Evolutionary conservation across 2,329 filamentous ascomycete genomes (phyloP), one percentile per base, ranked within the genome.

Genomic region (Trichoderma cornu-damae): DNA sequence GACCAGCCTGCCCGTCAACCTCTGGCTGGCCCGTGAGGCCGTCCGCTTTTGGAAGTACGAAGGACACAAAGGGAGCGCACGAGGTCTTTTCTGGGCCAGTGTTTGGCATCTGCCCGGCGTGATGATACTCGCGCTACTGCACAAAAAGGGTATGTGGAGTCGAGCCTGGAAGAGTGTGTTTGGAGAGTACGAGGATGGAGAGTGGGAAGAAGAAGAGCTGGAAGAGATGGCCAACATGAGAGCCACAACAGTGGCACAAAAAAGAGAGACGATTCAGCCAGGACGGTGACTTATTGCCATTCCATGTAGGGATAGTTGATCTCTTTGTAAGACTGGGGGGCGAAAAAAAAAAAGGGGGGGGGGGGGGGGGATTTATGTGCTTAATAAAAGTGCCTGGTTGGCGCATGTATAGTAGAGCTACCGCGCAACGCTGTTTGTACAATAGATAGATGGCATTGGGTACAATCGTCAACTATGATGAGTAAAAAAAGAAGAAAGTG

Each of bases 71-170:
- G 92, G 92, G 2, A 90, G 83, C 16, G 92, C 94, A 2, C 82
- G 90, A 57, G 86, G 87, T 0, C 72, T 99, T 52, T 99, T 99
- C 72, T 99, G 94, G 94, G 92, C 94, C 1, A 96, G 90, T 70
- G 90, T 99, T 8, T 97, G 93, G 94, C 92, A 96, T 74, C 72
- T 99, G 47, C 94, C 94, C 0, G 88, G 87, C 24, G 81, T 97
- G 40, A 84, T 99, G 79, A 90, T 96, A 46, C 77, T 96, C 60
- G 93, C 91, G 2, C 86, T 97, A 72, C 82, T 88, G 56, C 90
- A 96, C 73, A 99, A 99, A 81, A 96, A 91, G 75, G 93, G 92
- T 0, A 80, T 96, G 73, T 94, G 90, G 90, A 81, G 85, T 62
- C 81, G 91, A 14, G 83, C 93, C n/a, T 93, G 88, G 85, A 81